phyloP scores from a whole-genome alignment of 768 basidiomycete species.

The Trichaptum fuscoviolaceum region DNA sequence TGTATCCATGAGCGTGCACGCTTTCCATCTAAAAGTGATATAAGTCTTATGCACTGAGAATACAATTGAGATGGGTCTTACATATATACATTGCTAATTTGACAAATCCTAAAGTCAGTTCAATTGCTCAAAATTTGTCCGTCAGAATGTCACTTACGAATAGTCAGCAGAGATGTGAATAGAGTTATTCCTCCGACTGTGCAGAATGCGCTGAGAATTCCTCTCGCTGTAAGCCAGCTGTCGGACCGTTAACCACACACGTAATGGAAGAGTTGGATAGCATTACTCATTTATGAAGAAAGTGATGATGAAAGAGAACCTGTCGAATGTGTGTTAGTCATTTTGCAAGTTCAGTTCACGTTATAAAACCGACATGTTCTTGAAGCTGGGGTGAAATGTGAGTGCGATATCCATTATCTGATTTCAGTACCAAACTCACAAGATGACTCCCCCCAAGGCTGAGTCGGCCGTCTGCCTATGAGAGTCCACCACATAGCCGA shows the following conservation, averaged over 20 bases:
- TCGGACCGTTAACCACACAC: neutral
- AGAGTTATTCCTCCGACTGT: conserved; percentile 8
- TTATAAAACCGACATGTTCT: neutral
- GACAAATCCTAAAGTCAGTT: neutral
- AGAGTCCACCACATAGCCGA: conserved; percentile 20
- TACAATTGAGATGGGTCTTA: neutral
- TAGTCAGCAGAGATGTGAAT: conserved; percentile 6
- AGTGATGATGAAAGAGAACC: conserved; percentile 9
- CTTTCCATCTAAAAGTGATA: neutral
- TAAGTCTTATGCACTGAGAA: neutral
- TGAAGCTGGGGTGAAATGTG: neutral
- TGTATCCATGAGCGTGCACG: conserved; percentile 10
- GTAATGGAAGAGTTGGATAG: neutral
- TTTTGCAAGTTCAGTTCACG: neutral
- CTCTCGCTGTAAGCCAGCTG: conserved; percentile 7
- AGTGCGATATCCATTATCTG: neutral
- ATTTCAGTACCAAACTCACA: neutral
- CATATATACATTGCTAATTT: neutral
- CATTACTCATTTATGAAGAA: conserved; percentile 8
- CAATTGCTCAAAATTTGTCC: neutral
- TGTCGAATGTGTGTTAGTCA: neutral
- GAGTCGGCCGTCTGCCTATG: conserved; percentile 14
- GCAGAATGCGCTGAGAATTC: conserved; percentile 6
- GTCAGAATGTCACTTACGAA: neutral
- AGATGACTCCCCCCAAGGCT: conserved; percentile 14